Conservation (phyloP, 192 early-diverging fungal species). For the Podila clonocystis region DNA sequence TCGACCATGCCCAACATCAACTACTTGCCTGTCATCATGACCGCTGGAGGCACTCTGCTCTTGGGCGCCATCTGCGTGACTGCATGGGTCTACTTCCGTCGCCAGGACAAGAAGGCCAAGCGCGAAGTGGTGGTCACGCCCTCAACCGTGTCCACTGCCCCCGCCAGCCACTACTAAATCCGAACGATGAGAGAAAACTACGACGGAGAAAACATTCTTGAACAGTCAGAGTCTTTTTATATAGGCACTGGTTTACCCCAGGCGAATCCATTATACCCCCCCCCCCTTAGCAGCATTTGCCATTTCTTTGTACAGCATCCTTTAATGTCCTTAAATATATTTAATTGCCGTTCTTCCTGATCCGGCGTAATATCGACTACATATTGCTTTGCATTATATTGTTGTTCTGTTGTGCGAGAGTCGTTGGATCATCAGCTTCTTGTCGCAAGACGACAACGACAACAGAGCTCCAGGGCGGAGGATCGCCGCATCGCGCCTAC, state of each 20-base stretch:
- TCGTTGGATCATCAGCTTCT: not conserved
- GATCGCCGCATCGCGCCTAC: too few species aligned
- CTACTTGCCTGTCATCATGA: slow-evolving; percentile 48
- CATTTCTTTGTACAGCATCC: slow-evolving; percentile 1
- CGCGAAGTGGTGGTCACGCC: slow-evolving; percentile 4
- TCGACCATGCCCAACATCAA: slow-evolving; percentile 36
- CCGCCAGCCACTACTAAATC: not conserved
- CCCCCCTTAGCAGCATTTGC: not conserved
- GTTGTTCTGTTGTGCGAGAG: not conserved
- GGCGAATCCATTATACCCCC: not conserved
- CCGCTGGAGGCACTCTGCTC: slow-evolving; percentile 26
- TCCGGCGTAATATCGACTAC: too few species aligned
- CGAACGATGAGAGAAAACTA: not conserved
- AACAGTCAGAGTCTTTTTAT: too few species aligned
- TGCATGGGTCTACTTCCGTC: slow-evolving; percentile 36
- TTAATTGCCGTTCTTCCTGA: not conserved
- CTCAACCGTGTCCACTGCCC: slow-evolving; percentile 9
- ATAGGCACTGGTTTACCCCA: too few species aligned
- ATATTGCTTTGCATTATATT: not conserved
- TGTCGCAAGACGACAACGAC: not conserved
- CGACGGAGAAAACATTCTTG: not conserved
- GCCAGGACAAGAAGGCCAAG: slow-evolving; percentile 36
- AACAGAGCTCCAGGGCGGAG: too few species aligned
- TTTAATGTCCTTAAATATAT: not conserved
- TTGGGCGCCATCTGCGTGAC: slow-evolving; percentile 32